Percentiles rank a stretch among this genome's conserved stretches.
phyloP scores from a whole-genome alignment of 306 rosid genomes.

The Cyclanthera cordifolia region DNA sequence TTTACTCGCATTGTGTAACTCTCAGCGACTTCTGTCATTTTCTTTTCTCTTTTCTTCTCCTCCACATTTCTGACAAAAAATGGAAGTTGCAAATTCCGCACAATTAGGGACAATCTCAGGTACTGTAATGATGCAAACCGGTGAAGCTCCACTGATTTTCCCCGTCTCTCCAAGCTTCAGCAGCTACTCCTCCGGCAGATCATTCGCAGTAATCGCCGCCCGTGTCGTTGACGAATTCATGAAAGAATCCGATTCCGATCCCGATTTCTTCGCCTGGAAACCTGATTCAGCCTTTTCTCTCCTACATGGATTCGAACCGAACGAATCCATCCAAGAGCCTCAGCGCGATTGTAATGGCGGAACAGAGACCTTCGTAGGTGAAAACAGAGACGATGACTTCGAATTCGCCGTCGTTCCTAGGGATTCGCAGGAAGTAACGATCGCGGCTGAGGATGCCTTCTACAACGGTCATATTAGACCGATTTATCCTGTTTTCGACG shows the following conservation, averaged over 20 bases:
- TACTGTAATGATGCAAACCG: conserved; percentile 27
- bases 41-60: not conserved
- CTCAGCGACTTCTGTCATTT: not conserved
- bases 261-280: conserved; percentile 2
- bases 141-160: conserved; percentile 17
- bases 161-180: conserved; percentile 68
- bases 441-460: conserved; percentile 78
- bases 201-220: conserved; percentile 51
- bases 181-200: conserved; percentile 39
- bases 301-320: not conserved
- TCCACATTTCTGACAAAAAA: not conserved
- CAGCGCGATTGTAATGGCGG: not conserved
- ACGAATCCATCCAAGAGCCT: not conserved
- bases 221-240: conserved; percentile 53
- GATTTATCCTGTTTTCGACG: conserved; percentile 46
- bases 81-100: not conserved
- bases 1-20: not conserved
- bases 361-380: not conserved
- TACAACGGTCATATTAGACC: conserved; percentile 73
- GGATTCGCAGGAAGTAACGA: conserved; percentile 27
- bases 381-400: conserved; percentile 28
- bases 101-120: not conserved
- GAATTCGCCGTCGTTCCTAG: conserved; percentile 43
- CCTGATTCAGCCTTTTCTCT: not conserved
- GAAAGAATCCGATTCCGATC: conserved; percentile 19